phyloP scores from a whole-genome alignment of 108 stramenopile species.

The Parietichytrium sp. region DNA sequence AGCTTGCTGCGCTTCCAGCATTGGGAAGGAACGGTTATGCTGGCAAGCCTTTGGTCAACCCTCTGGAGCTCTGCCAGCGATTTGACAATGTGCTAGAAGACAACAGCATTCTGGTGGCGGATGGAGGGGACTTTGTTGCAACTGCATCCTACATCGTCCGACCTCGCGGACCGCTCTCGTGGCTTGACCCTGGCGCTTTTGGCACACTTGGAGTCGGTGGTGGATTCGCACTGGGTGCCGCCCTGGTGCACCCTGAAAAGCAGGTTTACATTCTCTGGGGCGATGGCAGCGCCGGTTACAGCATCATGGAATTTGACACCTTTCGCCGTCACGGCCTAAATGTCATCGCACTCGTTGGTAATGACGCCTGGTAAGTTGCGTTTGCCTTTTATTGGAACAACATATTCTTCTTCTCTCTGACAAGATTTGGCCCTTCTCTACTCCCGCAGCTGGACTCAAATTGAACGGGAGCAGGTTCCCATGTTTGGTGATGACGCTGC shows the following conservation, averaged over 20 bases:
- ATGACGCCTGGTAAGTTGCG: slow-evolving; percentile 32
- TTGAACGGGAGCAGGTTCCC: slow-evolving; percentile 33
- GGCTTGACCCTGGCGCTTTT: slow-evolving; percentile 34
- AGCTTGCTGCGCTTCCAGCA: not conserved
- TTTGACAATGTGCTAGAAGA: slow-evolving; percentile 16
- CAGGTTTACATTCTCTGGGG: slow-evolving; percentile 27
- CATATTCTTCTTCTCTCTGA: too few relatives aligned
- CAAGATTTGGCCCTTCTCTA: too few relatives aligned
- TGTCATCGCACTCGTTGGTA: slow-evolving; percentile 17
- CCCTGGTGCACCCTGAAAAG: slow-evolving; percentile 29
- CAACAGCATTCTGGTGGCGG: slow-evolving; percentile 13
- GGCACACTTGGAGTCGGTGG: slow-evolving; percentile 30
- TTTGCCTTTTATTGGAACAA: too few relatives aligned
- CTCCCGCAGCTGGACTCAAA: slow-evolving; percentile 39
- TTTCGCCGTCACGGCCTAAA: slow-evolving; percentile 17
- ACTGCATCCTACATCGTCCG: not conserved
- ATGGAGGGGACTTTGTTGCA: slow-evolving; percentile 32
- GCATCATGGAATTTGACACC: not conserved
- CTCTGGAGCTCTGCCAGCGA: not conserved
- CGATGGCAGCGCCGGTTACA: not conserved
- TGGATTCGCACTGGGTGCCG: slow-evolving; percentile 20
- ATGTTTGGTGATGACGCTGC: slow-evolving; percentile 21
- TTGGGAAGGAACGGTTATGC: slow-evolving; percentile 2
- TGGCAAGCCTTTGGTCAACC: not conserved
- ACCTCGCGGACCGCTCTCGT: not conserved